These are phyloP conservation scores for Escovopsis sp. DNA, from an alignment of 2,329 filamentous ascomycete species.

Conservation along the genomic window DNA sequence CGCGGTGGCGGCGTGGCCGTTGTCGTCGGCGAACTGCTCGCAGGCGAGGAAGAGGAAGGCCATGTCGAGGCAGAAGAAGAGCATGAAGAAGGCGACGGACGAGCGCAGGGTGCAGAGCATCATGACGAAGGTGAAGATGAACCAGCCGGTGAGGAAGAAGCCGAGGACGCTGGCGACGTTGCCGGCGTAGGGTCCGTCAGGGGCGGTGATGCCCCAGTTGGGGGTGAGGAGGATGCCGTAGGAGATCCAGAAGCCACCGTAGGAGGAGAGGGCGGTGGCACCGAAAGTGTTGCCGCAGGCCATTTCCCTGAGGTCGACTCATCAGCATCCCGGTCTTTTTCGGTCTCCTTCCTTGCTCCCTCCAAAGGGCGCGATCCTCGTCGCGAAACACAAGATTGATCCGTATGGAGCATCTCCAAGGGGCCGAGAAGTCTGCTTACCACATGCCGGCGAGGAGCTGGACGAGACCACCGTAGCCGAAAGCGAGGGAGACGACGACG, in stretches of 20 bases:
- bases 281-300: conserved; percentile 78
- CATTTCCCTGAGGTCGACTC: conserved; percentile 48
- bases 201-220: conserved; percentile 41
- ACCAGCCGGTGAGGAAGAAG: conserved; percentile 67
- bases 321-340: no score
- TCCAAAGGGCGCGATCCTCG: no score
- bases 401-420: background rate
- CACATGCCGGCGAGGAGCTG: conserved; percentile 78
- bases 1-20: conserved; percentile 30
- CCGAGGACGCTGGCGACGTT: conserved; percentile 44
- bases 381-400: no score
- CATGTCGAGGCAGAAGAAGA: conserved; percentile 65
- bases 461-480: conserved; percentile 62
- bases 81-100: conserved; percentile 60
- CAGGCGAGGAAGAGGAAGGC: conserved; percentile 59
- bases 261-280: conserved; percentile 66
- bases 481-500: conserved; percentile 53
- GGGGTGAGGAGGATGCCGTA: conserved; percentile 60
- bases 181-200: conserved; percentile 29
- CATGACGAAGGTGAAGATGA: conserved; percentile 68
- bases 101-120: conserved; percentile 62
- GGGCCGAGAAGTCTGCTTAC: conserved; percentile 30
- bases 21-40: conserved; percentile 40
- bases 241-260: conserved; percentile 71
- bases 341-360: no score